Base-by-base conservation (phyloP, 345 rosid species). In the Brassica rapa region DNA sequence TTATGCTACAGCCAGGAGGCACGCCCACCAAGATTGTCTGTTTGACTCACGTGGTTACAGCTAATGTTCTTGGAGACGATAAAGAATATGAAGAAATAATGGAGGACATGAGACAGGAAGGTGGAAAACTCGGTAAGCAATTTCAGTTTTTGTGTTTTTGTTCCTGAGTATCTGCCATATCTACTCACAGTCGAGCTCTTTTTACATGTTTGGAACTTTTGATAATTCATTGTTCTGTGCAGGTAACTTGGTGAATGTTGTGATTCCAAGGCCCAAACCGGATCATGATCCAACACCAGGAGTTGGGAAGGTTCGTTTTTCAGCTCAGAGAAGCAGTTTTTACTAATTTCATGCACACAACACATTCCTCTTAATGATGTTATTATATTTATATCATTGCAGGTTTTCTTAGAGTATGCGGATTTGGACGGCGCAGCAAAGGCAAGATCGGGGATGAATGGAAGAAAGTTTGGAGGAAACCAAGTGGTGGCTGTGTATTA, bases 71-170 rank as follows among this genome's bases (percentile, higher is more conserved):
- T 69, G 68, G 56, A 75, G 96, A 93, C 75, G 93, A 93, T 61
- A 94, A 85, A 24, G 99, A 91, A 74, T 93, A 90, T 68, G 98
- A 85, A 86, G 99, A 95, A 68, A 95, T 95, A 74, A 43, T 91
- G 84, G 98, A 86, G 56, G 99, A 95, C 82, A 93, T 95, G 96
- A 85, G 93, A 79, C 84, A 76, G 37, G 99, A 95, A 84, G 97
- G 93, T 25, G 90, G 87, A 76, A 95, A 90, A 78, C 91, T 90
- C 15, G 99, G 99, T 53, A 53, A 53, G 59, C 29, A 56, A 25
- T 60, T 68, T n/a, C 1, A 21, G 86, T 82, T 9, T 49, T 32
- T 27, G 35, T 32, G 35, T 35, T 35, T 35, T 16, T 33, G 16
- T 60, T 24, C 3, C 23, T 84, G 83, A 81, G 82, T 77, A 73